Base-by-base conservation (phyloP, 768 basidiomycete genomes). In the Lentinus brumalis region DNA sequence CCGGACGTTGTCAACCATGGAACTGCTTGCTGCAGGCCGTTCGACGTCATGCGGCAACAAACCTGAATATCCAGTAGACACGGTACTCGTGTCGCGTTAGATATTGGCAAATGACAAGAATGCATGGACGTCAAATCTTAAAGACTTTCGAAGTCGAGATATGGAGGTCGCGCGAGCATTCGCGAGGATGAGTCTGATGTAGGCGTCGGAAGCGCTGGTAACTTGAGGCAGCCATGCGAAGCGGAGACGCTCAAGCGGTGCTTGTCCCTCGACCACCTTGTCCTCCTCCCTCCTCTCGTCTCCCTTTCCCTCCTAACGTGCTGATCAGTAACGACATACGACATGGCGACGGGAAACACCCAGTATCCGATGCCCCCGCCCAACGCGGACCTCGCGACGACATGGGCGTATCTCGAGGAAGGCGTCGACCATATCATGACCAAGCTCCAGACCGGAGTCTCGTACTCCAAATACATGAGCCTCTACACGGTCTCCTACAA, bases 401-500 rank as follows among this genome's bases (percentile, higher is more conserved):
- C 92, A 30, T 96, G 94, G 94, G 78, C 82, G 5, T 95, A 89
- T 71, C 85, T 96, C 49, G 88, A 93, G 74, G 91, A 94, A 62
- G 87, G 87, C 51, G 89, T 94, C 32, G 92, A 94, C 76, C 92
- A 94, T 70, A 94, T 94, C 72, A 93, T 94, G 92, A 92, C 89
- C 66, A 91, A 91, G 75, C 80, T 93, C 21, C 90, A 92, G 69
- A 91, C 90, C 0, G 92, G 92, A 61, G 89, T 94, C 56, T 92
- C 92, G 21, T 92, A 91, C 76, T 89, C 90, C 61, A 92, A 86
- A 81, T 94, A 94, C 73, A 94, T 90, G 92, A 83, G 74, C 64
- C 79, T 87, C 61, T 94, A 98, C 76, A 96, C 95, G 26, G 92
- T 94, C 54, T 91, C 93, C 9, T 98, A 99, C 81, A 98, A 98